These are phyloP conservation scores for Nadsonia commutata DNA, from an alignment of 1,139 yeast species.

Conservation along the genomic window DNA sequence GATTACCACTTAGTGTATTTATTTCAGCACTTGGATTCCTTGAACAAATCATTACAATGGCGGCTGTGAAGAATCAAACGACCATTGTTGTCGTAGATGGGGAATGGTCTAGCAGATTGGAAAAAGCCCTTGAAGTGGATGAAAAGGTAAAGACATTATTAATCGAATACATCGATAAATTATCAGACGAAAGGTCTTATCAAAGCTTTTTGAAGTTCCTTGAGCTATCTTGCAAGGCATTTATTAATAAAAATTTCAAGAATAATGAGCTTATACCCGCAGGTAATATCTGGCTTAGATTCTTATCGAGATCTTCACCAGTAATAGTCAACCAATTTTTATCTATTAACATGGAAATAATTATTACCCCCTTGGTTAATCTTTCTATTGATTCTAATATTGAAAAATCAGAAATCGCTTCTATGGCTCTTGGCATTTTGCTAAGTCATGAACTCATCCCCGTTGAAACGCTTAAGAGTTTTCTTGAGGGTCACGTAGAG, in stretches of 20 bases:
- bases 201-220: neutral
- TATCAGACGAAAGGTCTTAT: neutral
- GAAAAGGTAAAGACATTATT: conserved; percentile 32
- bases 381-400: conserved; percentile 17
- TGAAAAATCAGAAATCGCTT: conserved; percentile 21
- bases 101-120: conserved; percentile 60
- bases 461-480: conserved; percentile 9
- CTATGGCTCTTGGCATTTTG: conserved; percentile 42
- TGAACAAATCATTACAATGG: conserved; percentile 46
- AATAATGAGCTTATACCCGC: conserved; percentile 8
- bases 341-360: neutral
- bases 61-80: conserved; percentile 34
- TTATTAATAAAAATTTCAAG: conserved; percentile 5
- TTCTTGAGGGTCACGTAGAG: conserved; percentile 8
- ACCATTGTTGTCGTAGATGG: conserved; percentile 56
- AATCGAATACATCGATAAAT: conserved; percentile 8
- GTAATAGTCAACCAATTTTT: conserved; percentile 9
- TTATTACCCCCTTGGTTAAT: conserved; percentile 7
- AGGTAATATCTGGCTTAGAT: conserved; percentile 18
- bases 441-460: conserved; percentile 31
- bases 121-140: conserved; percentile 58
- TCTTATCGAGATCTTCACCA: conserved; percentile 17
- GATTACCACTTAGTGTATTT: conserved; percentile 17
- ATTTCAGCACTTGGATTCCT: conserved; percentile 18
- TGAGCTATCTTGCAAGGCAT: conserved; percentile 8